Conservation (phyloP, 371 early-diverging fungal species). For the Syncephalastrum sp. region DNA sequence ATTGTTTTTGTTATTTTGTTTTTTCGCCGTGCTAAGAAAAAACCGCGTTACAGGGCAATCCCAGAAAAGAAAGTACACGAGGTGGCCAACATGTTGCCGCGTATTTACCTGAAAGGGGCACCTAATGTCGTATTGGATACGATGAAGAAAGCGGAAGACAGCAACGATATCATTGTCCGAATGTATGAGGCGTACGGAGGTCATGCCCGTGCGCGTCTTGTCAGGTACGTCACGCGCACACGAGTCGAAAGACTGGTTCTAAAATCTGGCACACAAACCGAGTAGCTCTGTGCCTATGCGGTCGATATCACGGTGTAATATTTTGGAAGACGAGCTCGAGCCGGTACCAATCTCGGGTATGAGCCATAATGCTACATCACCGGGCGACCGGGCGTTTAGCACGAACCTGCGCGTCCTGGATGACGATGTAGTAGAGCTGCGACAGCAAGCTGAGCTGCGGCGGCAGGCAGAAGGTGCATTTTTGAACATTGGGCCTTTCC, state of each 20-base stretch:
- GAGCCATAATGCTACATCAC: constrained; percentile 4
- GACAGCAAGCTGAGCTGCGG: constrained; percentile 24
- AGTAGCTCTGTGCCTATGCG: constrained; percentile 45
- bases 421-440: constrained; percentile 37
- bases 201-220: constrained; percentile 59
- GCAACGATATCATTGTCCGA: constrained; percentile 68
- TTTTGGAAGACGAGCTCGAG: constrained; percentile 71
- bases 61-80: constrained; percentile 8
- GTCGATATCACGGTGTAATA: constrained; percentile 65
- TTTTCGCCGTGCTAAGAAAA: neutral
- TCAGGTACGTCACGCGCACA: constrained; percentile 44
- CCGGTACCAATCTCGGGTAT: constrained; percentile 20
- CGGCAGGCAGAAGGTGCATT: constrained; percentile 34
- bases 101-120: constrained; percentile 58
- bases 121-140: constrained; percentile 86
- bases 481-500: constrained; percentile 58
- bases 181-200: constrained; percentile 95
- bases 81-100: constrained; percentile 22
- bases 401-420: constrained; percentile 38
- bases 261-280: constrained; percentile 43
- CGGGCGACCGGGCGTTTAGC: constrained; percentile 31
- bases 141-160: constrained; percentile 85
- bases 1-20: neutral
- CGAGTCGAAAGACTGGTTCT: neutral
- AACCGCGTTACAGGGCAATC: constrained; percentile 4